phyloP scores from a whole-genome alignment of 2,329 filamentous ascomycete genomes.

The Colletotrichum shisoi region DNA sequence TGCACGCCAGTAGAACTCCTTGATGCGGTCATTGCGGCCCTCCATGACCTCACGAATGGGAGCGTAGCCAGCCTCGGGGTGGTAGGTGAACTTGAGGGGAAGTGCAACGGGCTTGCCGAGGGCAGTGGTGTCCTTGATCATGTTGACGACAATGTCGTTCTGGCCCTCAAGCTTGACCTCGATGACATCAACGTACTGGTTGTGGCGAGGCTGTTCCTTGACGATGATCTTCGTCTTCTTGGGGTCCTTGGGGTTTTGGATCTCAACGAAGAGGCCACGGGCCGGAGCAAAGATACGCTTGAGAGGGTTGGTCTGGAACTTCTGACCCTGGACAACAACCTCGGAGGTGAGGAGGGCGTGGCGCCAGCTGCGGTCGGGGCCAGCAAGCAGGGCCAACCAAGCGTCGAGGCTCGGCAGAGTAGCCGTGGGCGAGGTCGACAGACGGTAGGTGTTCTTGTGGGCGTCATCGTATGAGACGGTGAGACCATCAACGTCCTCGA shows the following conservation, averaged over 20 bases:
- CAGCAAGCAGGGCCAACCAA: conserved; percentile 89
- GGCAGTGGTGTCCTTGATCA: conserved; percentile 93
- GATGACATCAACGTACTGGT: conserved; percentile 87
- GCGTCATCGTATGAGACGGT: conserved; percentile 81
- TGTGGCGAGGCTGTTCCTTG: conserved; percentile 84
- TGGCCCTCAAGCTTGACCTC: conserved; percentile 79
- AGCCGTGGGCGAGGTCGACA: conserved; percentile 77
- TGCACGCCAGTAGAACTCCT: conserved; percentile 97
- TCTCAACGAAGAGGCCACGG: conserved; percentile 88
- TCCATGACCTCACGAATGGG: conserved; percentile 97
- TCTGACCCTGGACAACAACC: conserved; percentile 91
- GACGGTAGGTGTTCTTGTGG: conserved; percentile 82
- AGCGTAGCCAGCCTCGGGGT: conserved; percentile 95
- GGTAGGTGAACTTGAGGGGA: conserved; percentile 88
- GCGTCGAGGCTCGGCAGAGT: conserved; percentile 79
- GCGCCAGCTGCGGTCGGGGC: conserved; percentile 86
- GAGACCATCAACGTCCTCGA: conserved; percentile 80
- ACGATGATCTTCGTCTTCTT: conserved; percentile 84
- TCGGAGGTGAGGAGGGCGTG: conserved; percentile 94
- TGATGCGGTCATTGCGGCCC: conserved; percentile 94
- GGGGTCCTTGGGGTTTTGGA: conserved; percentile 81
- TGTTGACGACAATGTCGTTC: conserved; percentile 83
- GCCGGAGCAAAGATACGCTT: conserved; percentile 87
- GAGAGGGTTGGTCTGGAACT: conserved; percentile 97
- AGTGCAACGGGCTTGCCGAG: conserved; percentile 83